Base-by-base conservation (phyloP, 1,139 yeast species). In the Saccharomycopsis hybrid region DNA sequence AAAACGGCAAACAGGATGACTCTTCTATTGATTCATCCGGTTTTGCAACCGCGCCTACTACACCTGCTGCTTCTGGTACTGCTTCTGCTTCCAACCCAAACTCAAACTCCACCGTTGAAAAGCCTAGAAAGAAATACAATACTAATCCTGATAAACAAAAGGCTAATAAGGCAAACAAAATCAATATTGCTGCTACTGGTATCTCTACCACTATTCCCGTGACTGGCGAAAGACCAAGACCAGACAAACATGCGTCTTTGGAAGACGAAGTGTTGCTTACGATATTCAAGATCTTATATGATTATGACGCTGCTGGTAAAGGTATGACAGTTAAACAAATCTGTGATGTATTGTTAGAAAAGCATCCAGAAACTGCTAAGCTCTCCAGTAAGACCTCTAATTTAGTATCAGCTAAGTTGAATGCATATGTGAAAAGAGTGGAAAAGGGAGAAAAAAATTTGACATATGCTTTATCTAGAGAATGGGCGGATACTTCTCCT, bases 401-500 rank as follows among this genome's bases (percentile, higher is more conserved):
- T 63, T 67, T 85, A 58, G 90, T 85, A 2, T 77, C 85, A 58
- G 95, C 95, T 11, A 85, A 85, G 61, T 69, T 85, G 58, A 85
- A 85, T 63, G 92, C 94, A 24, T 85, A 85, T 60, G 92, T 85
- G 44, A 85, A 85, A 62, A 74, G 89, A 59, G 87, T 85, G 33
- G 94, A 85, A 64, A 81, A 73, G 58, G 92, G 92, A 56, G 94
- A 85, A 62, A 72, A 79, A 55, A 75, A 78, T 46, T 71, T 85
- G 60, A 76, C 76, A 54, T 85, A 85, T 62, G 87, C 92, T 28
- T 68, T 85, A 48, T 81, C 88, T 2, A 75, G 95, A 66, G 92
- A 85, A 64, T 85, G 95, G 95, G 90, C 92, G 2, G 90, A 83
- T 64, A 87, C 90, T 13, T 80, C 87, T 3, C 95, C 95, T 44